These are phyloP conservation scores for Hypoxylon sp. DNA, from an alignment of 2,329 filamentous ascomycete species.

Conservation along the genomic window DNA sequence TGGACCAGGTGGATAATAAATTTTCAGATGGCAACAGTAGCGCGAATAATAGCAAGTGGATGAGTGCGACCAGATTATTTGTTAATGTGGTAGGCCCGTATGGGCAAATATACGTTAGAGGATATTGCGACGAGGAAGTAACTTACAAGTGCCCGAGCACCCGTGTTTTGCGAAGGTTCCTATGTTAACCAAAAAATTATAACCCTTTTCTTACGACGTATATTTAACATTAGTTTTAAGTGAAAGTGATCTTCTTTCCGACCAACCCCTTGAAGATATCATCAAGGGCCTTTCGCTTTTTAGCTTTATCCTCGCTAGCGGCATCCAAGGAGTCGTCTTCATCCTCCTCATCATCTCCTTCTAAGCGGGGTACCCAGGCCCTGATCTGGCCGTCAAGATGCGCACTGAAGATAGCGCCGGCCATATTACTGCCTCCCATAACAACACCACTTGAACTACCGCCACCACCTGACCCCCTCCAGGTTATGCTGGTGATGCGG, in stretches of 20 bases:
- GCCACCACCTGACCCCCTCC: conserved; percentile 75
- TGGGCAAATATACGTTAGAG: no score
- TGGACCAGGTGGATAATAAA: no score
- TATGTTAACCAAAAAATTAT: neutral
- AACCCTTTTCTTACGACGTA: neutral
- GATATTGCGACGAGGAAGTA: no score
- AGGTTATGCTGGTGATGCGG: conserved; percentile 81
- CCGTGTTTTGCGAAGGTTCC: no score
- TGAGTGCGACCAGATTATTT: no score
- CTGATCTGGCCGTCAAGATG: conserved; percentile 88
- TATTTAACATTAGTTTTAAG: conserved; percentile 21
- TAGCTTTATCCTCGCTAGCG: conserved; percentile 66
- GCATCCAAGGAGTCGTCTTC: conserved; percentile 59
- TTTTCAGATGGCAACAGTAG: no score
- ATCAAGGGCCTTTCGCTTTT: conserved; percentile 84
- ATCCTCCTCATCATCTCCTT: conserved; percentile 65
- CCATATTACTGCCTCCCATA: conserved; percentile 68
- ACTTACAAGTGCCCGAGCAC: no score
- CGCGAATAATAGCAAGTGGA: no score
- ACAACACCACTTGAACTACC: conserved; percentile 71
- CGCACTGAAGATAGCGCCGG: conserved; percentile 79
- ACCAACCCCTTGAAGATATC: conserved; percentile 85
- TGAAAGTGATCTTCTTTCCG: conserved; percentile 77
- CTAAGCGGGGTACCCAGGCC: conserved; percentile 77
- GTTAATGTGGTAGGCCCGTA: no score